Base-by-base conservation (phyloP, 371 early-diverging fungal species). In the Mucor mucedo region DNA sequence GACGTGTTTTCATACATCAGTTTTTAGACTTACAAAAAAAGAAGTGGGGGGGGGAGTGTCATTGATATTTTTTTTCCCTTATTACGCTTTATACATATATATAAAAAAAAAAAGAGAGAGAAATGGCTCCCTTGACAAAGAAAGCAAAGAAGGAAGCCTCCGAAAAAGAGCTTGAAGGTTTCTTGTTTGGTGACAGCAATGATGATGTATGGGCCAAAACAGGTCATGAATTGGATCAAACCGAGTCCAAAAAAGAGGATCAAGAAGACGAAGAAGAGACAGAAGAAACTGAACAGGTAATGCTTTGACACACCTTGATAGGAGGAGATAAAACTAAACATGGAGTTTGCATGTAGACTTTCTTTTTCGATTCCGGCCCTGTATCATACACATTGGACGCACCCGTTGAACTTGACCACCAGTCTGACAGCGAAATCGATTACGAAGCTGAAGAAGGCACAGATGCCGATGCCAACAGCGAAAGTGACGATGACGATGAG, bases 141-240 rank as follows among this genome's bases (percentile, higher is more conserved):
- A 71, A 71, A 55, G 56, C 52, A 49, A 72, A 68, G 41, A 64
- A 33, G n/a, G 71, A 60, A 38, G 21, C 65, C 2, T 79, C 79
- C 5, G 92, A 91, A 67, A 60, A 68, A n/a, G 87, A 84, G 55
- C 75, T 91, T 11, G 92, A 90, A 67, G 77, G 58, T 28, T 72
- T 90, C 16, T 79, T 90, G 28, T 91, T 91, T 84, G 92, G 90
- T 11, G 83, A 72, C 16, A 79, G 73, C 28, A 73, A 65, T 1
- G 65, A 59, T 1, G 71, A 75, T 6, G 32, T 79, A 8, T 79
- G 82, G 70, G 45, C 64, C 11, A 71, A 71, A 45, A 63, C 72
- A 13, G 81, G 76, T 11, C 65, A 68, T 47, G 80, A 78, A 62
- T 47, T 70, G 16, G 61, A 70, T 48, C 48, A 39, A 21, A 21